A percentile compares a stretch with the other conserved stretches of the same genome.
Conservation (phyloP, 345 rosid genomes). For the Eucalyptus sp. region DNA sequence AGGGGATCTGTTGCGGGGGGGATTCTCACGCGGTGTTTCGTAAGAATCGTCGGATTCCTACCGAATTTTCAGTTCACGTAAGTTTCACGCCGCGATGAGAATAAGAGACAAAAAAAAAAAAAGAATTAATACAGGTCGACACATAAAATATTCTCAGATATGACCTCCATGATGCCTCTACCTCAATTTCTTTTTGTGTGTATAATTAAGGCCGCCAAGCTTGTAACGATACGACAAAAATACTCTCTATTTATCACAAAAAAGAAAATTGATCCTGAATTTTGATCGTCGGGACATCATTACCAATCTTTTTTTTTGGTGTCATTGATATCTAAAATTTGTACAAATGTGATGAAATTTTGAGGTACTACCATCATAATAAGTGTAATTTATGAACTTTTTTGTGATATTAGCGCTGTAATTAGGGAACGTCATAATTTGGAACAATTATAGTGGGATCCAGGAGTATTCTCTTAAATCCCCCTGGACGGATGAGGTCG, state of each 20-base stretch:
- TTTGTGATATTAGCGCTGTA: not conserved
- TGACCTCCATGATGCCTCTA: too few relatives aligned
- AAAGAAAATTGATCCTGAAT: rapidly evolving
- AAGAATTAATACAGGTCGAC: too few relatives aligned
- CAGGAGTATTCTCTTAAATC: not conserved
- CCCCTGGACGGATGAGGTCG: not conserved
- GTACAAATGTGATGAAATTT: not conserved
- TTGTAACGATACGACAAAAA: not conserved
- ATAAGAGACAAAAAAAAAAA: too few relatives aligned
- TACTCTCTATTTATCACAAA: not conserved
- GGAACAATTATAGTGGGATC: too few relatives aligned
- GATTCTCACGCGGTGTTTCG: not conserved
- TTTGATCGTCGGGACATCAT: rapidly evolving
- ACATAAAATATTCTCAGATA: not conserved
- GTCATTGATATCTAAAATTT: too few relatives aligned
- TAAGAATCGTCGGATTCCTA: not conserved
- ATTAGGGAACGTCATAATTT: not conserved
- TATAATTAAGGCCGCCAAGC: rapidly evolving
- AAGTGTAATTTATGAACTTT: not conserved
- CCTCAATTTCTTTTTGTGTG: not conserved
- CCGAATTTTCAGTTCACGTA: not conserved
- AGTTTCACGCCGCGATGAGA: not conserved
- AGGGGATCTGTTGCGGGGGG: not conserved
- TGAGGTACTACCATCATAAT: rapidly evolving
- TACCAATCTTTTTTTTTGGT: not conserved